These are phyloP conservation scores for Saccharomycopsis fodiens DNA, from an alignment of 805 yeast genomes.

Conservation along the genomic window DNA sequence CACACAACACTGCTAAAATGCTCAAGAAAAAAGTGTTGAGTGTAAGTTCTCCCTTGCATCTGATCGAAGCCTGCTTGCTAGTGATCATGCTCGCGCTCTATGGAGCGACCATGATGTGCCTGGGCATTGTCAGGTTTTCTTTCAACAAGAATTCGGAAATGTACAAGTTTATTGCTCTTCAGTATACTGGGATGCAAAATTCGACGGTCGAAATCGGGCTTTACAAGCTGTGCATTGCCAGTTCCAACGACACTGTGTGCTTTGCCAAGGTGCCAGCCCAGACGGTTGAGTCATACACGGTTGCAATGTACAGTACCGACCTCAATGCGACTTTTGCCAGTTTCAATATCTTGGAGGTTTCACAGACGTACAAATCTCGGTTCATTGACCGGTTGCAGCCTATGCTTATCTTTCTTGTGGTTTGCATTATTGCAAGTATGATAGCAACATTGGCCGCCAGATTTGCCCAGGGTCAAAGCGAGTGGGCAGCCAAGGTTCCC, in stretches of 20 bases:
- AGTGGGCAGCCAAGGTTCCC: not conserved
- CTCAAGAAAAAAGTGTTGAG: too few relatives aligned
- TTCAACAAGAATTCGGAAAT: conserved; percentile 10
- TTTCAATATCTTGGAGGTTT: conserved; percentile 9
- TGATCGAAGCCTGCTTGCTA: not conserved
- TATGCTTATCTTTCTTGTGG: not conserved
- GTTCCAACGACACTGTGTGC: conserved; percentile 3
- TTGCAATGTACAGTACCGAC: conserved; percentile 6
- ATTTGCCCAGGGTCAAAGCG: not conserved
- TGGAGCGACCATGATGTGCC: conserved; percentile 1
- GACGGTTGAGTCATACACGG: not conserved
- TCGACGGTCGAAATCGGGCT: conserved; percentile 6
- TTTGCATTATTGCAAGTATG: not conserved
- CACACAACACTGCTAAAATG: too few relatives aligned
- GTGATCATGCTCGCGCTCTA: not conserved
- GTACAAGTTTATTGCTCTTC: conserved; percentile 24
- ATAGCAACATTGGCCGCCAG: not conserved
- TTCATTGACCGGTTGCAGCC: not conserved
- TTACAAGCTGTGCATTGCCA: conserved; percentile 5
- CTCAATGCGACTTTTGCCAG: conserved; percentile 5
- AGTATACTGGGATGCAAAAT: conserved; percentile 41
- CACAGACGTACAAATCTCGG: conserved; percentile 1
- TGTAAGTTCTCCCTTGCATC: too few relatives aligned
- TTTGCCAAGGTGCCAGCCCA: conserved; percentile 3
- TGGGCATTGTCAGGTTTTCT: conserved; percentile 4